phyloP scores from a whole-genome alignment of 2,329 filamentous ascomycete species.

The Anthostomella pinea region DNA sequence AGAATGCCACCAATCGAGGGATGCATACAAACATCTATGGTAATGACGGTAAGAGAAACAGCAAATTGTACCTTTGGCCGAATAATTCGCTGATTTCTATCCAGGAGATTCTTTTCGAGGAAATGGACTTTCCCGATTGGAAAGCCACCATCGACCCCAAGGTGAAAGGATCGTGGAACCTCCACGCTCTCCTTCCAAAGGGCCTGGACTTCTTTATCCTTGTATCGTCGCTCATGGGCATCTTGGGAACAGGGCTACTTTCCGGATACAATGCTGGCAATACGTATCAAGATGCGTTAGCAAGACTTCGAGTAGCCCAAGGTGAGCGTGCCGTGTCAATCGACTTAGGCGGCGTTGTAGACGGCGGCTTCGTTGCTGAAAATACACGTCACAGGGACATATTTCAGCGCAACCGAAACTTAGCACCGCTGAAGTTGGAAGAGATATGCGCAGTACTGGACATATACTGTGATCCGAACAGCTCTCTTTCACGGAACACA shows the following conservation, averaged over 20 bases:
- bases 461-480: no score
- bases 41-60: conserved; percentile 19
- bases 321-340: conserved; percentile 28
- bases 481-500: no score
- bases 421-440: no score
- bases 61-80: neutral
- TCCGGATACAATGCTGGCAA: conserved; percentile 38
- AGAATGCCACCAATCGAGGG: conserved; percentile 30
- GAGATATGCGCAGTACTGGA: no score
- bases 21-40: conserved; percentile 32
- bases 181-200: conserved; percentile 24
- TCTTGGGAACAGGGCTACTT: conserved; percentile 31
- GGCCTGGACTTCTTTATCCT: conserved; percentile 43
- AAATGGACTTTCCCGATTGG: conserved; percentile 40
- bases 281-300: conserved; percentile 36
- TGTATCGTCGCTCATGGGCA: conserved; percentile 36
- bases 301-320: conserved; percentile 24
- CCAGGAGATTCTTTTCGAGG: conserved; percentile 33
- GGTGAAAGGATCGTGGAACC: conserved; percentile 34
- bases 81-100: conserved; percentile 3
- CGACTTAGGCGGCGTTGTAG: conserved; percentile 30
- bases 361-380: no score
- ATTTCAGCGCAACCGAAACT: no score
- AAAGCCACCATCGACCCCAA: conserved; percentile 37
- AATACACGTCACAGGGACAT: no score